Base-by-base conservation (phyloP, 2,329 filamentous ascomycete species). In the Cryphonectria parasitica region DNA sequence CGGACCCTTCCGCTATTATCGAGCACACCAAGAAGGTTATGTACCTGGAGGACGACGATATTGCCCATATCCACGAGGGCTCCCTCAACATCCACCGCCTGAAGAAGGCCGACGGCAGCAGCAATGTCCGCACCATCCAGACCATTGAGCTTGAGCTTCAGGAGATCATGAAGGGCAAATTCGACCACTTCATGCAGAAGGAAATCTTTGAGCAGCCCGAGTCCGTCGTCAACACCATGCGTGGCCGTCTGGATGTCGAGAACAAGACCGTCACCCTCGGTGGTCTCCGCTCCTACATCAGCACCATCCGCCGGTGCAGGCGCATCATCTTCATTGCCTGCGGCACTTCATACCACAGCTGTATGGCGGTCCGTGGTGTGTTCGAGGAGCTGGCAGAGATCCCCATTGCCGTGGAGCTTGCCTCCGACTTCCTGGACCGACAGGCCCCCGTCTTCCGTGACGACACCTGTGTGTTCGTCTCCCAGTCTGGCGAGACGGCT, bases 161-260 rank as follows among this genome's bases (percentile, higher is more conserved):
- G 87, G 95, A 99, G 87, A 99, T 99, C 84, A 99, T 99, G 96
- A 99, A 99, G 91, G 96, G 96, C 83, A 97, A 96, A 82, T 99
- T 98, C 84, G 96, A 99, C 83, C 96, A 99, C 86, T 99, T 98
- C 88, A 99, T 99, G 96, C 96, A 99, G 83, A 99, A 99, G 90
- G 96, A 99, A 83, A 99, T 99, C 79, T 99, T 99, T 82, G 96
- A 99, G 88, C 96, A 99, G 87, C 96, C 96, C 79, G 96, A 99
- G 85, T 99, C 96, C 19, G 94, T 99, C 73, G 91, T 99, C 86
- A 99, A 99, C 89, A 98, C 96, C 76, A 99, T 99, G 96, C 94
- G 96, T 90, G 96, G 96, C 84, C 96, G 96, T 85, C 87, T 99
- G 77, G 96, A 99, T 82, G 87, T 92, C 72, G 91, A 90, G 77